Evolutionary conservation across 1,284 basidiomycete genomes (phyloP).

Genomic region (Golubevia pallescens): DNA sequence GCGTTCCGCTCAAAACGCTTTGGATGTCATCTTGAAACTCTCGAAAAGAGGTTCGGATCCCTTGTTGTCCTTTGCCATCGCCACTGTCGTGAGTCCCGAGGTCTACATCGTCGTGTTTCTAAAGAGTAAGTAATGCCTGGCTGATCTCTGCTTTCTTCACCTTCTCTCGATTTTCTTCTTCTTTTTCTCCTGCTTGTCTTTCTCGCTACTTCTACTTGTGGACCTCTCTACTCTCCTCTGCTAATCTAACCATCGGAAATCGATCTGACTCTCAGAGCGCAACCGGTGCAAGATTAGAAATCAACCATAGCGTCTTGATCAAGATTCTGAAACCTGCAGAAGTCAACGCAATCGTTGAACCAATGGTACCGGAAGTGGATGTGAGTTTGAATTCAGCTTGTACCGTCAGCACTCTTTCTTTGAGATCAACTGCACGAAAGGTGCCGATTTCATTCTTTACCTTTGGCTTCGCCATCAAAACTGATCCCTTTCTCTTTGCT

Average conservation of each 20-base stretch:
- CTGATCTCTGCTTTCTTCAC: too few relatives aligned
- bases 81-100: slow-evolving; percentile 8
- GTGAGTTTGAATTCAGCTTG: slow-evolving; percentile 8
- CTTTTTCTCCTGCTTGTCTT: too few relatives aligned
- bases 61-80: slow-evolving; percentile 41
- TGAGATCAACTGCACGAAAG: too few relatives aligned
- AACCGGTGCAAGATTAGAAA: slow-evolving; percentile 29
- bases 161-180: too few relatives aligned
- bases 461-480: neutral
- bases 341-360: slow-evolving; percentile 37
- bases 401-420: too few relatives aligned
- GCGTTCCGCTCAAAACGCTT: slow-evolving; percentile 32
- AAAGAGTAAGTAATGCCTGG: too few relatives aligned
- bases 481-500: neutral
- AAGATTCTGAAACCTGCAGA: slow-evolving; percentile 46
- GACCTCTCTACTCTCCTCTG: too few relatives aligned
- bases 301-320: slow-evolving; percentile 50
- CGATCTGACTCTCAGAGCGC: too few relatives aligned
- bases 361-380: slow-evolving; percentile 42
- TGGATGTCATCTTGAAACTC: slow-evolving; percentile 35
- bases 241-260: too few relatives aligned
- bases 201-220: too few relatives aligned
- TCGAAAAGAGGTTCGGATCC: slow-evolving; percentile 42
- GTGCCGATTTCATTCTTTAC: neutral
- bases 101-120: neutral